These are phyloP conservation scores for Ascochyta clinopodiicola DNA, from an alignment of 2,329 filamentous ascomycete genomes.

Conservation along the genomic window DNA sequence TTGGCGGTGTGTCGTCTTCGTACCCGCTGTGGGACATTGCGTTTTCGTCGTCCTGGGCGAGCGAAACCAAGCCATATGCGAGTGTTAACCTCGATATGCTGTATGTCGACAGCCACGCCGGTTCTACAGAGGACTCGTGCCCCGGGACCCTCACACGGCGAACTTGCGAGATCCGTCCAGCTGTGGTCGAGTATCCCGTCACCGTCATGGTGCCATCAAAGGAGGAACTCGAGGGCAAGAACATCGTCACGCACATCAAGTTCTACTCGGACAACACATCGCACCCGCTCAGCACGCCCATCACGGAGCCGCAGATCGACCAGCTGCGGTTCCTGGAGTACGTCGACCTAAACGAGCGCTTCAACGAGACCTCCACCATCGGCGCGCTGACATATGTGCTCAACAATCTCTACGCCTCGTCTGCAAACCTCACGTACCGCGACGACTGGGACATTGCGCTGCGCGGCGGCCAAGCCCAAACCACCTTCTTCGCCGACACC, in stretches of 20 bases:
- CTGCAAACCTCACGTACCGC: conserved; percentile 21
- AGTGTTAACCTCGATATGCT: conserved; percentile 28
- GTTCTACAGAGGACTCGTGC: conserved; percentile 16
- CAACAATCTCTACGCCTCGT: conserved; percentile 29
- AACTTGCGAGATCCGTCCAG: conserved; percentile 26
- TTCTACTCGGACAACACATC: conserved; percentile 24
- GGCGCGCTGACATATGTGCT: conserved; percentile 29
- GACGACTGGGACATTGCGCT: conserved; percentile 26
- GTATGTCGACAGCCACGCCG: conserved; percentile 26
- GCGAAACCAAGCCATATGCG: conserved; percentile 19
- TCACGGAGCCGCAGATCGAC: conserved; percentile 24
- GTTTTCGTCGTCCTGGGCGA: conserved; percentile 22
- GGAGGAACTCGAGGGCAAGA: conserved; percentile 25
- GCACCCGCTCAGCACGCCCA: conserved; percentile 8
- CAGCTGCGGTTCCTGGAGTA: conserved; percentile 20
- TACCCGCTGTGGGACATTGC: conserved; percentile 29
- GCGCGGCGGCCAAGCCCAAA: conserved; percentile 24
- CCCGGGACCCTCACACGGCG: conserved; percentile 24
- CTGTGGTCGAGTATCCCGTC: conserved; percentile 30
- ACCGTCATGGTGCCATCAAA: conserved; percentile 32
- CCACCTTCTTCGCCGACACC: conserved; percentile 25
- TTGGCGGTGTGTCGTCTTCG: conserved; percentile 2
- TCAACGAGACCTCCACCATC: conserved; percentile 23
- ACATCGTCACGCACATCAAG: conserved; percentile 33
- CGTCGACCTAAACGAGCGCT: conserved; percentile 22